Base-by-base conservation (phyloP, 1,284 basidiomycete species). In the Phlebopus sp. region DNA sequence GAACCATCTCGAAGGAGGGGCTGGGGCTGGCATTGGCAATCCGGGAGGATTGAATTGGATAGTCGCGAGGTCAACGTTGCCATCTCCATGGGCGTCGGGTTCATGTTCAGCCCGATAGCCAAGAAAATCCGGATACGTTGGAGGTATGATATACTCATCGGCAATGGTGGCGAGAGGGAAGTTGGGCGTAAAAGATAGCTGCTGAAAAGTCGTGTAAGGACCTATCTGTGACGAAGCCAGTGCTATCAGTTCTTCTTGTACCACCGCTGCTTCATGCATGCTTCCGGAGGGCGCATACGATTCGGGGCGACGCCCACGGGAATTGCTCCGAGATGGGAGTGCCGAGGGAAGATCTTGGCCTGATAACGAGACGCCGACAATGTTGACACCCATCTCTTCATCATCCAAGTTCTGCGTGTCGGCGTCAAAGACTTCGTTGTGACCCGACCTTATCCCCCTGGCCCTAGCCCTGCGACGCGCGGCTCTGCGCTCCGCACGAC, bases 191-290 rank as follows among this genome's bases (percentile, higher is more conserved):
- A 90, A 92, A 5, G 75, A 76, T 5, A 93, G 72, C 67, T 93
- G 90, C 61, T 92, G 91, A 70, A 93, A 92, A 3, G 89, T 92
- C 11, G 87, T 90, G 62, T 92, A 93, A 25, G 89, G 82, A 19
- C 87, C 86, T 67, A 82, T 78, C 49, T 84, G 82, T 8, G 84
- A 77, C 5, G 82, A 79, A 23, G 83, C 79, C 5, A 88, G 68
- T 8, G 82, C 73, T 1, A 82, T 64, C n/a, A 88, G 65, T 59
- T 91, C 89, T 45, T 90, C 88, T n/a, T 74, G 73, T 6, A 72
- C 62, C 25, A 71, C 38, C 38, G 46, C 59, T 35, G 53, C 62
- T 46, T 63, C 59, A 5, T 64, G 58, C 29, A 55, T 47, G 61
- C 55, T 30, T 64, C 55, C 48, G 55, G 55, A 42, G 58, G 55